Conservation (phyloP, 176 grass and related monocot genomes). For the Thinopyrum elongatum region DNA sequence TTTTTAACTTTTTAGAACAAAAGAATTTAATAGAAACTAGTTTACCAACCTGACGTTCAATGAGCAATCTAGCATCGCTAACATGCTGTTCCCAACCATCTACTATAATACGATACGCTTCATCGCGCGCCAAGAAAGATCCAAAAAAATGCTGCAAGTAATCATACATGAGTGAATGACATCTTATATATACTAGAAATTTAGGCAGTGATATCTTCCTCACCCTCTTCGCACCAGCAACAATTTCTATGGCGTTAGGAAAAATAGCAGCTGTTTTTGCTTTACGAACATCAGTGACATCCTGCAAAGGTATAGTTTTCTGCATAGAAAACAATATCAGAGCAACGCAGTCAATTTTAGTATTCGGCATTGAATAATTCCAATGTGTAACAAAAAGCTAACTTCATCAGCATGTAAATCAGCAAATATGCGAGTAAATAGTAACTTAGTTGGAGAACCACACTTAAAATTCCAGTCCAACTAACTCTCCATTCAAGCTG, state of each 20-base stretch:
- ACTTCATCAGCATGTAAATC: background rate
- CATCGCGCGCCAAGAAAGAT: slow-evolving; percentile 91
- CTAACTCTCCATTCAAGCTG: background rate
- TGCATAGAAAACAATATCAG: slow-evolving; percentile 43
- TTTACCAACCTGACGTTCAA: slow-evolving; percentile 63
- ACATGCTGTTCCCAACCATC: slow-evolving; percentile 75
- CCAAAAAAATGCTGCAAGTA: slow-evolving; percentile 90
- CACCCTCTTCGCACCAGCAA: slow-evolving; percentile 88
- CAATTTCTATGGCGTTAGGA: slow-evolving; percentile 95
- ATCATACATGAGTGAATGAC: slow-evolving; percentile 19
- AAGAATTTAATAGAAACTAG: slow-evolving; percentile 23
- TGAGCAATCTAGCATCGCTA: slow-evolving; percentile 61
- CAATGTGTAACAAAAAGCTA: slow-evolving; percentile 17
- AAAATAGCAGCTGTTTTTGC: slow-evolving; percentile 97
- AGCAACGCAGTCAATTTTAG: background rate
- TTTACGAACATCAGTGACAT: slow-evolving; percentile 84
- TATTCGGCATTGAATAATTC: background rate
- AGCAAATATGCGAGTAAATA: background rate
- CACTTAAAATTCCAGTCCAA: slow-evolving; percentile 6
- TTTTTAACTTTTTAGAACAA: background rate
- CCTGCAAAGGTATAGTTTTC: slow-evolving; percentile 89
- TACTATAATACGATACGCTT: slow-evolving; percentile 74
- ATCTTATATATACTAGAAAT: slow-evolving; percentile 30
- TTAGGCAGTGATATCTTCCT: slow-evolving; percentile 21
- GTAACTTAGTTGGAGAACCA: slow-evolving; percentile 18